Percentiles rank a stretch among this genome's conserved stretches.
phyloP scores from a whole-genome alignment of 345 rosid genomes.

The Raphanus sativus region DNA sequence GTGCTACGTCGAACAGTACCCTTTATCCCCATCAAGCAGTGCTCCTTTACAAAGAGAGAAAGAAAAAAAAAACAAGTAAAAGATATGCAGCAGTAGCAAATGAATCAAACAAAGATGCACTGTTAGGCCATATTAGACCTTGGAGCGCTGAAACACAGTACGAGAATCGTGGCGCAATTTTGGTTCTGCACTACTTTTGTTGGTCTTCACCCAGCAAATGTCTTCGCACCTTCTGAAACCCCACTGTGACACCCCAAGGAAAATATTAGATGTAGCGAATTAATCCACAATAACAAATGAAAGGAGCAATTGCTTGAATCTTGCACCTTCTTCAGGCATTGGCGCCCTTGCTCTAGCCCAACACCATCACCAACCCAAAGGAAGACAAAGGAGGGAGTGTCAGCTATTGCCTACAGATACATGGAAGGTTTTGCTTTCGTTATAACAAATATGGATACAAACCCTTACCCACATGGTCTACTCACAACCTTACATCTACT shows the following conservation, averaged over 20 bases:
- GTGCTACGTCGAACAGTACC: slow-evolving; percentile 99
- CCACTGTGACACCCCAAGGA: slow-evolving; percentile 56
- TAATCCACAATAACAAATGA: background rate
- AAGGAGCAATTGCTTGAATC: background rate
- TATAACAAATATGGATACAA: background rate
- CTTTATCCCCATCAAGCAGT: slow-evolving; percentile 98
- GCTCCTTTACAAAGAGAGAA: slow-evolving; percentile 60
- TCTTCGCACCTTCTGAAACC: slow-evolving; percentile 98
- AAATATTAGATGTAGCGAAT: background rate
- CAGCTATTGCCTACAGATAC: slow-evolving; percentile 81
- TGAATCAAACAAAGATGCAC: background rate
- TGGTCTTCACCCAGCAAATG: slow-evolving; percentile 99
- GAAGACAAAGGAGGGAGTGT: slow-evolving; percentile 95
- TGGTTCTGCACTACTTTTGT: slow-evolving; percentile 89
- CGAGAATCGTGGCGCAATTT: slow-evolving; percentile 93
- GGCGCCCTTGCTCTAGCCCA: slow-evolving; percentile 98
- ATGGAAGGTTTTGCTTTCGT: background rate
- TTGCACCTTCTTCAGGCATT: slow-evolving; percentile 86
- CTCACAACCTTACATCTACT: background rate
- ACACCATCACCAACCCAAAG: slow-evolving; percentile 99
- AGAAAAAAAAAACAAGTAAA: slow-evolving; percentile 7
- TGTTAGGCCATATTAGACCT: slow-evolving; percentile 52
- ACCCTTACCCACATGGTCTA: slow-evolving; percentile 7
- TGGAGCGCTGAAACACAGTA: slow-evolving; percentile 95
- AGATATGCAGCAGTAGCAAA: background rate